phyloP scores from a whole-genome alignment of 2,329 filamentous ascomycete genomes.

The Paecilomyces dactylethromorphus region DNA sequence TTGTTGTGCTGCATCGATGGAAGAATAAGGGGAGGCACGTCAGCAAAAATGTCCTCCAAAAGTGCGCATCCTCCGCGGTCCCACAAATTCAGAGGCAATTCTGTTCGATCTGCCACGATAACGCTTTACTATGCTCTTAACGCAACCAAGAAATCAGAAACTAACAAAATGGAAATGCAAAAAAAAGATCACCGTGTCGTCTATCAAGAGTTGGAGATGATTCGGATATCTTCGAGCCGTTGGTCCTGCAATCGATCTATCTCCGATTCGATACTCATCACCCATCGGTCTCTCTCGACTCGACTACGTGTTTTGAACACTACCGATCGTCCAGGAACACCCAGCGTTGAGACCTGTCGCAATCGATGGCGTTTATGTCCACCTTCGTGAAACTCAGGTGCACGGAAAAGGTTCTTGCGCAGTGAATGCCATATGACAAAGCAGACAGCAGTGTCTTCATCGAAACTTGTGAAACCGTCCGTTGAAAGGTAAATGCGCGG shows the following conservation, averaged over 20 bases:
- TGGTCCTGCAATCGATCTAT: constrained; percentile 53
- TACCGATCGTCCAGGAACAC: constrained; percentile 54
- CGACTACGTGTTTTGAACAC: constrained; percentile 61
- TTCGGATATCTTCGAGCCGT: constrained; percentile 43
- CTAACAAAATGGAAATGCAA: background rate
- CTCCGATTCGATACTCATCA: constrained; percentile 58
- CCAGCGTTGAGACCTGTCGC: constrained; percentile 54
- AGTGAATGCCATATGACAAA: constrained; percentile 62
- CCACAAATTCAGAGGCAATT: too few species aligned
- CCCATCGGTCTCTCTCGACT: constrained; percentile 62
- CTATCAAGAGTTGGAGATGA: constrained; percentile 20
- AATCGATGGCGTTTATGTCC: constrained; percentile 41
- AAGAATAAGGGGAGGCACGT: too few species aligned
- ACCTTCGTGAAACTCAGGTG: constrained; percentile 30
- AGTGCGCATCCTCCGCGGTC: too few species aligned
- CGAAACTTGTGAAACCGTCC: constrained; percentile 55
- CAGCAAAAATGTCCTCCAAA: too few species aligned
- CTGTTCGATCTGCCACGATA: too few species aligned
- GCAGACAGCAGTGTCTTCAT: constrained; percentile 60
- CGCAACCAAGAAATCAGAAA: background rate
- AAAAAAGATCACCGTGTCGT: background rate
- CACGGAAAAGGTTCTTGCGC: constrained; percentile 50
- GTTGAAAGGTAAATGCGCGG: constrained; percentile 53
- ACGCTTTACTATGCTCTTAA: too few species aligned
- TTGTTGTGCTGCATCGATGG: too few species aligned